Evolutionary conservation across 257 asterid species (phyloP), one percentile per base, ranked within the genome.

Genomic region (Scutellaria galericulata): DNA sequence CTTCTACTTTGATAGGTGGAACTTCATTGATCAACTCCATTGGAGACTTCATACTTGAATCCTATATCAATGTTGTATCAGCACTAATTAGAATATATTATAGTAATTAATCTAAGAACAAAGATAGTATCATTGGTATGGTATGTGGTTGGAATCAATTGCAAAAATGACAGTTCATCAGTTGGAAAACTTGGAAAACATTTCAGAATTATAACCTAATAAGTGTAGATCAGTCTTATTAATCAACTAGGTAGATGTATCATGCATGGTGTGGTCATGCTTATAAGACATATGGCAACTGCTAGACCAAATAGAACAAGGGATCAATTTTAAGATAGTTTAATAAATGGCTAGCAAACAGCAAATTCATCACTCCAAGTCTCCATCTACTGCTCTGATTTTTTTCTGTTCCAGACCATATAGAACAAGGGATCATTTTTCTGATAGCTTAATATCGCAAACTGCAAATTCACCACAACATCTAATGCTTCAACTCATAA

Each of bases 21-120:
- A 92, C 99, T 86, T 95, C 99, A 76, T 88, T 90, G 87, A 95
- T 95, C 90, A 95, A 76, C 75, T 95, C 94, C 97, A 92, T 91
- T 9, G 98, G 98, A 68, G 99, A 95, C 75, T 88, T 90, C 70
- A 82, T 87, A 77, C 89, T 87, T 31, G 85, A 74, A 77, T 92
- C 97, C 97, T 92, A 73, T 5, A 53, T 50, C 55, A 74, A n/a
- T 8, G 40, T n/a, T 9, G 20, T 58, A 15, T 14, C 54, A 67
- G 20, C 41, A 54, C 40, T 52, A 8, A 45, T 68, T 56, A 71
- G 69, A 31, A 61, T 62, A 22, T 8, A 47, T 48, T 18, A 42
- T 31, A 1, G 3, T 31, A 31, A 3, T 31, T 31, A 31, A 4
- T 4, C 37, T 31, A 31, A 3, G 37, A 2, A 31, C 37, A 31